Conservation (phyloP, 345 rosid species). For the Gossypium ekmanianum region DNA sequence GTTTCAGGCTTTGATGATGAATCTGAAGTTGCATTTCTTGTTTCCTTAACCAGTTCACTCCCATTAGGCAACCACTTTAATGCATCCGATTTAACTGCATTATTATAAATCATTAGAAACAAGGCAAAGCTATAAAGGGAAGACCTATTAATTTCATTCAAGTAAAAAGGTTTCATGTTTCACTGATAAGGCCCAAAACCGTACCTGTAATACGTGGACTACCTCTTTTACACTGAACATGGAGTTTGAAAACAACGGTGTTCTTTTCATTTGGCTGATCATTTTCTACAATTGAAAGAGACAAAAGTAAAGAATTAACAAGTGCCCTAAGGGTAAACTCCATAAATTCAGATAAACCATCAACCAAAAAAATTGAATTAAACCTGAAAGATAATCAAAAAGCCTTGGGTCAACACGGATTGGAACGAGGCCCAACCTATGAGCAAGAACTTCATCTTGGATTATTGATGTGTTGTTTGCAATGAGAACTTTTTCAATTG, state of each 20-base stretch:
- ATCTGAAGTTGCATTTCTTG: constrained; percentile 33
- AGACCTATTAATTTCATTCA: not conserved
- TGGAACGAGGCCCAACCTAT: constrained; percentile 91
- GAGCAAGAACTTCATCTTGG: constrained; percentile 94
- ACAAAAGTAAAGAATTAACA: not conserved
- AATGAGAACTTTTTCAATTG: constrained; percentile 84
- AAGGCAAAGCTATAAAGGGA: not conserved
- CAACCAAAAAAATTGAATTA: constrained; percentile 7
- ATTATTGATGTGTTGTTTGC: constrained; percentile 84
- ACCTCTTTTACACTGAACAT: constrained; percentile 48
- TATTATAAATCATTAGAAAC: constrained; percentile 5
- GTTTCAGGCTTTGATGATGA: constrained; percentile 55
- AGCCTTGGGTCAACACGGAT: constrained; percentile 75
- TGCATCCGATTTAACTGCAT: constrained; percentile 67
- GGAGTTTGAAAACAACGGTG: constrained; percentile 90
- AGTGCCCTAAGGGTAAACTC: not conserved
- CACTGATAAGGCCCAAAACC: constrained; percentile 3
- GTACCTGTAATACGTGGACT: constrained; percentile 58
- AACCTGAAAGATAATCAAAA: constrained; percentile 79
- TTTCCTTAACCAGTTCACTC: constrained; percentile 64
- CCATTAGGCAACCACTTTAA: constrained; percentile 84
- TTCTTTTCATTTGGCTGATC: constrained; percentile 84
- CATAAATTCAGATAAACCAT: constrained; percentile 2
- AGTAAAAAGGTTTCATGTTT: constrained; percentile 3
- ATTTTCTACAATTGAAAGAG: constrained; percentile 42